Base-by-base conservation (phyloP, 768 basidiomycete species). In the Galerina marginata region DNA sequence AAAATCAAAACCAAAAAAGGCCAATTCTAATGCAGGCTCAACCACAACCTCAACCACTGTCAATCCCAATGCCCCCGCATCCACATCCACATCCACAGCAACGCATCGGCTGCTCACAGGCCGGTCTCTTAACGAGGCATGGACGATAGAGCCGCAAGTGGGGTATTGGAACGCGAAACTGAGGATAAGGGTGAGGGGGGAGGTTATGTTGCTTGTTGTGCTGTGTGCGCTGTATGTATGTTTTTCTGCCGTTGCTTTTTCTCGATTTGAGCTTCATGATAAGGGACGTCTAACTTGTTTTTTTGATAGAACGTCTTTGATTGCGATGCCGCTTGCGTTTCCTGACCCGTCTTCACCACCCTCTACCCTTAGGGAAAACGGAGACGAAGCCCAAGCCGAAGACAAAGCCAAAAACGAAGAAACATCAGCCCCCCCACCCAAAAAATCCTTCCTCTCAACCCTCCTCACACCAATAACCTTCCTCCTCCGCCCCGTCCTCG, bases 401-500 rank as follows among this genome's bases (percentile, higher is more conserved):
- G n/a, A n/a, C n/a, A n/a, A n/a, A n/a, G n/a, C n/a, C n/a, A n/a
- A n/a, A n/a, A n/a, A 20, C 20, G 20, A 20, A 20, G 20, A 20
- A 20, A 20, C 20, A 20, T 2, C 20, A 20, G 20, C 11, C 26
- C 44, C 7, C n/a, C n/a, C 15, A 40, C 23, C 25, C 23, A 50
- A 16, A 38, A 25, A 36, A 26, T 52, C 49, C 7, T 12, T 61
- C 43, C 16, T 50, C 16, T 11, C 3, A 6, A 12, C 29, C 37
- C 25, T 61, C 36, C 15, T 52, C 20, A 14, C n/a, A 44, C 60
- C 60, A 2, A 15, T 61, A 16, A 56, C 40, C 20, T 61, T 61
- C 50, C 33, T 61, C 37, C 42, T 53, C 49, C 60, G 60, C 36
- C 55, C 60, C 11, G 20, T 61, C 23, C 42, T 56, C 29, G 60